Conservation (phyloP, 148 eudicot genomes). For the Arbutus unedo region DNA sequence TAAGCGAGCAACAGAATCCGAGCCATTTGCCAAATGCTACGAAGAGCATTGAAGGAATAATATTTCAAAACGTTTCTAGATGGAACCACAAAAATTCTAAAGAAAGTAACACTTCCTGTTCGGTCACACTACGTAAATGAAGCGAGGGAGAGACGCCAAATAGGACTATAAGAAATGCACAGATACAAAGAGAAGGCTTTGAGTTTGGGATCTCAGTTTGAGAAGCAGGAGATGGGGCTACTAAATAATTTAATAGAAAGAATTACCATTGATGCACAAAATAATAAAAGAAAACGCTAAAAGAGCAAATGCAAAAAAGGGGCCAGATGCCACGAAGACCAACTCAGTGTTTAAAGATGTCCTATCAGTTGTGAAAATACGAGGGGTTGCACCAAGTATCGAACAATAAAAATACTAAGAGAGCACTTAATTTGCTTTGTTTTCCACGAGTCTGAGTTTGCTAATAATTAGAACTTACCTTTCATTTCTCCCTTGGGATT, state of each 20-base stretch:
- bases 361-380: background rate
- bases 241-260: background rate
- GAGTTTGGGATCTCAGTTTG: background rate
- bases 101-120: background rate
- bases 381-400: background rate
- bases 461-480: background rate
- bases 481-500: constrained; percentile 30
- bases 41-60: background rate
- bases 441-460: background rate
- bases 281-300: background rate
- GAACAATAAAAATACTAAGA: background rate
- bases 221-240: background rate
- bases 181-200: background rate
- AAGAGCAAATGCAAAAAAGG: background rate
- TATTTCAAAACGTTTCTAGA: background rate
- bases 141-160: background rate
- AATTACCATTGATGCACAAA: background rate
- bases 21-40: background rate
- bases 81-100: background rate
- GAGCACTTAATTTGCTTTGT: background rate
- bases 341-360: background rate
- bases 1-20: background rate
- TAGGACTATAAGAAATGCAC: background rate
- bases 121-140: background rate
- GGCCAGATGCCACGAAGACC: background rate